Percentiles rank a stretch among this genome's conserved stretches.
phyloP scores from a whole-genome alignment of 2,329 filamentous ascomycete genomes.

The Dryadomyces quercivorus region DNA sequence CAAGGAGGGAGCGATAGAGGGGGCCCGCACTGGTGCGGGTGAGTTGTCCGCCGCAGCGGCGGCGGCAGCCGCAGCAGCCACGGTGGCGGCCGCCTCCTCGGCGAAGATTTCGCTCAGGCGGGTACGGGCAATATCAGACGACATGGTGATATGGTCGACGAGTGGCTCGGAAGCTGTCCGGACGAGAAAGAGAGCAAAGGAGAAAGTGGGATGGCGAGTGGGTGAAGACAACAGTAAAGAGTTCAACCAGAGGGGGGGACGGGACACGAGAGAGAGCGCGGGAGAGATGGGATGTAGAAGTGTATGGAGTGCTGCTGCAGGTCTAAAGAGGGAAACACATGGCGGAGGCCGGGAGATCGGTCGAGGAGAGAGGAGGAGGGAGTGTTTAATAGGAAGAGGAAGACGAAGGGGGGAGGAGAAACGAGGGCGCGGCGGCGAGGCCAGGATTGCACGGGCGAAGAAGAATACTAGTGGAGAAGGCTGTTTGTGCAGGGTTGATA shows the following conservation, averaged over 20 bases:
- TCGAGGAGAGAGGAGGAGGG: not conserved
- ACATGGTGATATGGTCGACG: slow-evolving; percentile 5
- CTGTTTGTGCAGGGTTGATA: not conserved
- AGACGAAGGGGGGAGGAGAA: not conserved
- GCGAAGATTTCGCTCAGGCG: slow-evolving; percentile 12
- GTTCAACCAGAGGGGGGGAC: not conserved
- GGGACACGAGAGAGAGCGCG: not conserved
- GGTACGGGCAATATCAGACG: slow-evolving; percentile 6
- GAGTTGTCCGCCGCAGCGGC: slow-evolving; percentile 24
- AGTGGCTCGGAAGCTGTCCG: not conserved
- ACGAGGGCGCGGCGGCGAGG: not conserved
- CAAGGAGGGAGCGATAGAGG: slow-evolving; percentile 47
- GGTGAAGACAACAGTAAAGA: not conserved
- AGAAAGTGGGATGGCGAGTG: not conserved
- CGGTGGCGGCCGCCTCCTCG: slow-evolving; percentile 10
- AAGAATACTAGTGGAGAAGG: not conserved
- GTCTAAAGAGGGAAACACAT: not conserved
- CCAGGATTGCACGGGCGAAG: not conserved
- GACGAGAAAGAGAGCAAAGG: not conserved
- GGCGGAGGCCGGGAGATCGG: not conserved
- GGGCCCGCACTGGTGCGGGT: slow-evolving; percentile 28
- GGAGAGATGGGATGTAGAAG: not conserved
- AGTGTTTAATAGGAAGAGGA: not conserved
- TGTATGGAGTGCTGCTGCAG: not conserved
- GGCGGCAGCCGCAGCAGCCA: slow-evolving; percentile 8